Evolutionary conservation across 176 grass and related monocot species (phyloP), one percentile per base, ranked within the genome.

Genomic region (Saccharum spontaneum): DNA sequence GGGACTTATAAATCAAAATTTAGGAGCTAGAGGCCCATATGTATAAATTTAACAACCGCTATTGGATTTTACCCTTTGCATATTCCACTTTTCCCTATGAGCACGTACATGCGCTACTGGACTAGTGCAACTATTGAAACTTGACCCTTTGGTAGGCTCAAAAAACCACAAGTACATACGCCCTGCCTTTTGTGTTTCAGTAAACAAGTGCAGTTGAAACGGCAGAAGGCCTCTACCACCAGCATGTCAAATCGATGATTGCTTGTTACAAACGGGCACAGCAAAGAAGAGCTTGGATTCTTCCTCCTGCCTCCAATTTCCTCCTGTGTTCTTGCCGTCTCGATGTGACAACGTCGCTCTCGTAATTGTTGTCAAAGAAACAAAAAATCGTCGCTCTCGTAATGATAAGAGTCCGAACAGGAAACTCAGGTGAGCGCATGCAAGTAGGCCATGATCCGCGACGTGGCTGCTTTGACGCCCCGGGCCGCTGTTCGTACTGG

Each of bases 381-480:
- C 28, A 28, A 28, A 28, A 28, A 28, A 28, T 28, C 11, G 70
- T 81, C 77, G 67, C 78, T 50, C 64, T 70, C 77, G 49, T 28
- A 76, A 80, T 76, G 60, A 75, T 75, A n/a, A 31, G 71, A 70
- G 40, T 14, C 69, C 9, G n/a, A 66, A 10, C 87, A 69, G 70
- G 75, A 14, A 16, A 30, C 69, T 39, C 73, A 45, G 48, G 17
- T 34, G 76, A 17, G 74, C 54, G 31, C 81, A 41, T 10, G 46
- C 48, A 52, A 17, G 48, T 84, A 60, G 69, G 60, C 48, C 14
- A 10, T n/a, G 46, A 20, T 30, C 16, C 13, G 55, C 62, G 87
- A 84, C 71, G 81, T 84, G 87, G 81, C 87, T 28, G 87, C 82
- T 67, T 16, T 36, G 24, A 10, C 23, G 3, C 60, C 76, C 36